phyloP scores from a whole-genome alignment of 176 grass and related monocot species.

The Oryza glumipatula region DNA sequence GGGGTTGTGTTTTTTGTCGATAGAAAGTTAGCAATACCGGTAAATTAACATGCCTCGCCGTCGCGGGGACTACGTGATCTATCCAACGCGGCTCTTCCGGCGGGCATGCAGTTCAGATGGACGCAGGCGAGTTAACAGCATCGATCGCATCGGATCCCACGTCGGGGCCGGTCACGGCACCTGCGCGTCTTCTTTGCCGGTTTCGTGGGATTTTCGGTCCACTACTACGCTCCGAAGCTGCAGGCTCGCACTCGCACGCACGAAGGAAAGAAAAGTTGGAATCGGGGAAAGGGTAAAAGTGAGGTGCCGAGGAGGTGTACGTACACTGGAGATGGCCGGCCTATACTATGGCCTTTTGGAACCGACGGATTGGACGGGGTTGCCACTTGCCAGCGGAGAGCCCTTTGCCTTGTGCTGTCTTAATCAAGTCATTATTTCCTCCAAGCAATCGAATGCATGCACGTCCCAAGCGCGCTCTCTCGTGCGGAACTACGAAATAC shows the following conservation, averaged over 20 bases:
- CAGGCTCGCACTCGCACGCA: slow-evolving; percentile 15
- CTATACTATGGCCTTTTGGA: neutral
- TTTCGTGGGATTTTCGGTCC: neutral
- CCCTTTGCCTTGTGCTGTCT: slow-evolving; percentile 25
- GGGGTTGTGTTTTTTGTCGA: too few relatives aligned
- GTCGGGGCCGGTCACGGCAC: neutral
- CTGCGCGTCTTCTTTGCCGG: neutral
- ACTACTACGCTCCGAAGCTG: neutral
- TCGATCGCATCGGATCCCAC: slow-evolving; percentile 34
- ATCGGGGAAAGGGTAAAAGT: too few relatives aligned
- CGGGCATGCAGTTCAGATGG: neutral
- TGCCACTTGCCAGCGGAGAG: neutral
- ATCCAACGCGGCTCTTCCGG: neutral
- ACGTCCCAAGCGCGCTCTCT: neutral
- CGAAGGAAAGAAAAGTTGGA: too few relatives aligned
- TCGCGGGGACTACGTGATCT: too few relatives aligned
- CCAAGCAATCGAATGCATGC: slow-evolving; percentile 13
- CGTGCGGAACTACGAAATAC: neutral
- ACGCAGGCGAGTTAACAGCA: neutral
- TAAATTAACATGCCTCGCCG: too few relatives aligned
- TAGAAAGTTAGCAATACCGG: too few relatives aligned
- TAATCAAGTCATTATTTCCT: slow-evolving; percentile 36
- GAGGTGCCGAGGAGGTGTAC: neutral
- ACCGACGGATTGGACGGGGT: slow-evolving; percentile 9
- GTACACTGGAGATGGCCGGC: neutral